These are phyloP conservation scores for Capsicum chinense DNA, from an alignment of 257 asterid species.

Conservation along the genomic window DNA sequence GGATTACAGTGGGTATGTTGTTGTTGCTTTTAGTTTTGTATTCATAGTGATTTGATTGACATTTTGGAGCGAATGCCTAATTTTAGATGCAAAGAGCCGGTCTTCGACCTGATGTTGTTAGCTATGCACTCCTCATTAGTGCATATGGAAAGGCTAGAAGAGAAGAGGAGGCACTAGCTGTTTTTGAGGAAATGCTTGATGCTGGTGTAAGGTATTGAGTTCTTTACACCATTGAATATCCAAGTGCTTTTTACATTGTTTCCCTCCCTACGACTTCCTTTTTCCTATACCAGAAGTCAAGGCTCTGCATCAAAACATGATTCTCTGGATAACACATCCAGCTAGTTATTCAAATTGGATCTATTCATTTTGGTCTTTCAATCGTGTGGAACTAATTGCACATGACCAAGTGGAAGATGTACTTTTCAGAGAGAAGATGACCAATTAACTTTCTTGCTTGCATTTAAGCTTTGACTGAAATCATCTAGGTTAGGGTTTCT, in stretches of 20 bases:
- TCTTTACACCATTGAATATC: conserved; percentile 14
- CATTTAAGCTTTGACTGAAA: neutral
- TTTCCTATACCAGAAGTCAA: neutral
- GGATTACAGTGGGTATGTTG: neutral
- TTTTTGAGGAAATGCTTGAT: conserved; percentile 99
- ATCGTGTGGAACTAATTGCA: neutral
- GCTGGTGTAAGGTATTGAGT: conserved; percentile 78
- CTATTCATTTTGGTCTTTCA: conserved; percentile 4
- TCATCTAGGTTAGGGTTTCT: neutral
- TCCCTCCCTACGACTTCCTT: conserved; percentile 11
- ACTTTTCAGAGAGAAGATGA: neutral
- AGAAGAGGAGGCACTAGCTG: conserved; percentile 97
- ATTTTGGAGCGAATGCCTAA: conserved; percentile 33
- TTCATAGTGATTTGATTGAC: conserved; percentile 32
- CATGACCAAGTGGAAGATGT: neutral
- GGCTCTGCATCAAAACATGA: neutral
- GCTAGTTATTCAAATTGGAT: neutral
- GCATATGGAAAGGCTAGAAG: conserved; percentile 98
- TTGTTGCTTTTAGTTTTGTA: conserved; percentile 15
- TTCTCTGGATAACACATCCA: neutral
- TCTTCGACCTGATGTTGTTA: conserved; percentile 88
- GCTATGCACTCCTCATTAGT: conserved; percentile 78
- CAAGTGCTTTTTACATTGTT: neutral
- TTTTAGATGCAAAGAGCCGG: conserved; percentile 86
- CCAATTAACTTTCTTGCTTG: conserved; percentile 1